A percentile compares a stretch with the other conserved stretches of the same genome.
These are phyloP conservation scores for Yamadazyma phyllophila DNA, from an alignment of 805 yeast species.

Conservation along the genomic window DNA sequence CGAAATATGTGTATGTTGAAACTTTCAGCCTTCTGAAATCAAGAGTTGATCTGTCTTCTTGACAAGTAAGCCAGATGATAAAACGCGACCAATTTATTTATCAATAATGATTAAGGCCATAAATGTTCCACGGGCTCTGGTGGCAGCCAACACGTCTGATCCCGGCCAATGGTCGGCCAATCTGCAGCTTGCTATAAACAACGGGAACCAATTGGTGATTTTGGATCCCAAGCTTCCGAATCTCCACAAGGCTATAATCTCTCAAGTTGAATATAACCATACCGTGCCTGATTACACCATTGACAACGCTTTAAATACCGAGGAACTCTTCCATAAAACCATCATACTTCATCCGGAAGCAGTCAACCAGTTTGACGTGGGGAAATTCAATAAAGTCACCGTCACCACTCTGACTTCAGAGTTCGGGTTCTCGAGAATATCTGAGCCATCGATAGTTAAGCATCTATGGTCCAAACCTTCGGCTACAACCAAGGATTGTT, in stretches of 20 bases:
- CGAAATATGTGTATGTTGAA: no score
- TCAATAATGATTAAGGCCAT: constrained; percentile 13
- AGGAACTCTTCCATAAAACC: constrained; percentile 24
- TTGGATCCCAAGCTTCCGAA: constrained; percentile 40
- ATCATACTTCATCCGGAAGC: constrained; percentile 27
- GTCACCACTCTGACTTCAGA: constrained; percentile 26
- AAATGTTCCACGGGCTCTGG: constrained; percentile 8
- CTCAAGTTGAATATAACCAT: constrained; percentile 7
- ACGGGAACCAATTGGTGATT: constrained; percentile 29
- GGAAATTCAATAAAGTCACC: constrained; percentile 25
- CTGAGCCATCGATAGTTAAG: constrained; percentile 31
- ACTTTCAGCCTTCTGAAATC: no score
- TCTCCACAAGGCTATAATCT: constrained; percentile 24
- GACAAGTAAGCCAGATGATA: no score
- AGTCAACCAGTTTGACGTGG: constrained; percentile 26
- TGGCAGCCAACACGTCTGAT: constrained; percentile 11
- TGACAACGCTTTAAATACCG: constrained; percentile 20
- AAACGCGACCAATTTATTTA: no score
- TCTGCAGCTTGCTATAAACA: constrained; percentile 36
- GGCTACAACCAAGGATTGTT: constrained; percentile 24
- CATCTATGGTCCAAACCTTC: constrained; percentile 35
- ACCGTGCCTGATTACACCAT: not conserved
- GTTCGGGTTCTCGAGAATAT: constrained; percentile 28
- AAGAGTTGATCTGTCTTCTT: no score
- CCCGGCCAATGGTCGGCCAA: constrained; percentile 38